These are phyloP conservation scores for Mantamonas sphyraenae DNA, from an alignment of 78 protist genomes.

Conservation along the genomic window DNA sequence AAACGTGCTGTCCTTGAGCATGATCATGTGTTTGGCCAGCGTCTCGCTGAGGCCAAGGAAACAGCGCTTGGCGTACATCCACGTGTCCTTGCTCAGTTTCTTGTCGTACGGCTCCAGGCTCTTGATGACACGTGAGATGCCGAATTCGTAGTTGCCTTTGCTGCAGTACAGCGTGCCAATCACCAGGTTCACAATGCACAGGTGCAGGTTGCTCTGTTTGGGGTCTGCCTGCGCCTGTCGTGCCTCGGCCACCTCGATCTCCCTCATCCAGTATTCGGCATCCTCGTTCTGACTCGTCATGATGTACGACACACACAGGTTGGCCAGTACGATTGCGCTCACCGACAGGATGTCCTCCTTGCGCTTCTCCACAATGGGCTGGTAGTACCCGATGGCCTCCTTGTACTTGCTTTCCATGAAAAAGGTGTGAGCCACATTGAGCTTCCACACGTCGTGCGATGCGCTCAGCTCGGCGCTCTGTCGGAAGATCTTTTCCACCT, in stretches of 20 bases:
- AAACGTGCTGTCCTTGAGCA: conserved; percentile 32
- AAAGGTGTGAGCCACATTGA: conserved; percentile 73
- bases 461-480: conserved; percentile 52
- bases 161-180: conserved; percentile 82
- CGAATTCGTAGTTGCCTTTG: conserved; percentile 60
- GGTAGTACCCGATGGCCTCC: conserved; percentile 66
- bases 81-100: conserved; percentile 59
- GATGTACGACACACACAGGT: conserved; percentile 68
- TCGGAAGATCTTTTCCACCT: conserved; percentile 55
- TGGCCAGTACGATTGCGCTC: conserved; percentile 67
- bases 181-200: conserved; percentile 73
- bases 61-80: conserved; percentile 76
- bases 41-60: conserved; percentile 45
- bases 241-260: background rate
- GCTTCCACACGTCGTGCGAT: conserved; percentile 65
- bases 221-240: conserved; percentile 14
- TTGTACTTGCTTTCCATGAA: conserved; percentile 57
- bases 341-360: conserved; percentile 25
- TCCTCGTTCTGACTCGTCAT: conserved; percentile 55
- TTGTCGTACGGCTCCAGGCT: conserved; percentile 54
- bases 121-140: conserved; percentile 61
- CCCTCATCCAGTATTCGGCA: background rate
- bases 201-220: conserved; percentile 42
- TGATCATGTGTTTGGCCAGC: conserved; percentile 71
- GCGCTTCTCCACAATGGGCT: conserved; percentile 49